Percentiles rank a stretch among this genome's conserved stretches.
Evolutionary conservation across 129 eudicot species (phyloP).

Genomic region (Gnaphalium uliginosum): DNA sequence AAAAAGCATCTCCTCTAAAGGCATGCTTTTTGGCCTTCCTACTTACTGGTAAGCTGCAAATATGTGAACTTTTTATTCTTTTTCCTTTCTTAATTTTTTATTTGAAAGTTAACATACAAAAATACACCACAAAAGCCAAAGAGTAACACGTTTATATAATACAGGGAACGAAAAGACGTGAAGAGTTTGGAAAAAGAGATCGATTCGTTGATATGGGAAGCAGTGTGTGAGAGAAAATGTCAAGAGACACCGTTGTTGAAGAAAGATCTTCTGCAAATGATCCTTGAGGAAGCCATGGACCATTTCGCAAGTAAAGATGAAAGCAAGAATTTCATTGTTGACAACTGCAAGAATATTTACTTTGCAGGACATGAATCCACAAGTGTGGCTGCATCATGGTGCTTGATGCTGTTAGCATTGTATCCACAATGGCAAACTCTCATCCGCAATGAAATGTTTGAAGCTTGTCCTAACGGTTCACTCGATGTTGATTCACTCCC

Average conservation of each 20-base stretch:
- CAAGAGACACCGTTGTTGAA: conserved; percentile 42
- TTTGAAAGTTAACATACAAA: neutral
- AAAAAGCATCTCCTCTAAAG: conserved; percentile 46
- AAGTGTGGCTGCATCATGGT: conserved; percentile 85
- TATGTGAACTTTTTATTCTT: neutral
- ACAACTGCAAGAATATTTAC: conserved; percentile 89
- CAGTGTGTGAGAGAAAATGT: conserved; percentile 55
- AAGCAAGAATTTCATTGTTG: conserved; percentile 66
- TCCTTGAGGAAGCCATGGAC: conserved; percentile 74
- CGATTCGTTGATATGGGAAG: conserved; percentile 79
- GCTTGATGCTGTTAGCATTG: conserved; percentile 80
- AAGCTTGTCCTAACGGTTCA: conserved; percentile 45
- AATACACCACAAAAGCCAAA: neutral
- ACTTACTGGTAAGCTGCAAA: conserved; percentile 52
- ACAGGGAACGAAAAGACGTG: conserved; percentile 41
- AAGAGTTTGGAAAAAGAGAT: conserved; percentile 69
- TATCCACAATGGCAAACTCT: conserved; percentile 76
- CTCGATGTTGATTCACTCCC: conserved; percentile 59
- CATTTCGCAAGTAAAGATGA: conserved; percentile 48
- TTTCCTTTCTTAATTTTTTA: too few species aligned
- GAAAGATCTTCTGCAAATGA: conserved; percentile 73
- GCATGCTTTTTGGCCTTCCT: conserved; percentile 67
- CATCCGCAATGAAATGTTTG: conserved; percentile 54
- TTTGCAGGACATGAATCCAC: conserved; percentile 91
- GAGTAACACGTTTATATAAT: conserved; percentile 9